Evolutionary conservation across 805 yeast species (phyloP).

Genomic region (Metschnikowia colocasiae): DNA sequence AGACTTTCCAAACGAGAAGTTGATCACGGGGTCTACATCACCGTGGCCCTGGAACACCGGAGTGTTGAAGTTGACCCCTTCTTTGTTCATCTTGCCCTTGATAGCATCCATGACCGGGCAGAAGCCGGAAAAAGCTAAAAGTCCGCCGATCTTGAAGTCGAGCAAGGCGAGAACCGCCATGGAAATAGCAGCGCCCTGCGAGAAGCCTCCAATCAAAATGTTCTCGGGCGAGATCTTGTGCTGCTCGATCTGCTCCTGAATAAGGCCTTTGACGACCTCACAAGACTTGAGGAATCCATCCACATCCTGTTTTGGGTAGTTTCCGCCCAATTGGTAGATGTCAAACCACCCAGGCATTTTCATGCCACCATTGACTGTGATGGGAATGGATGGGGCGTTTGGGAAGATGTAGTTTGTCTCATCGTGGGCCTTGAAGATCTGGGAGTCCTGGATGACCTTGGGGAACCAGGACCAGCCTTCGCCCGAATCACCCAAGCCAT

Average conservation of each 20-base stretch:
- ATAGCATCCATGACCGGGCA: slow-evolving; percentile 34
- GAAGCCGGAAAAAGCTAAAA: slow-evolving; percentile 76
- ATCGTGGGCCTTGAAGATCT: slow-evolving; percentile 46
- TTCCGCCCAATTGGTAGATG: slow-evolving; percentile 52
- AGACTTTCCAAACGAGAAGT: slow-evolving; percentile 33
- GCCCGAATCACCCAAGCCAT: slow-evolving; percentile 92
- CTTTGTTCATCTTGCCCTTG: slow-evolving; percentile 19
- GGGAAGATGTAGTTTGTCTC: slow-evolving; percentile 76
- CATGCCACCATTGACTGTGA: slow-evolving; percentile 64
- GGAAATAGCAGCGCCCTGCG: slow-evolving; percentile 88
- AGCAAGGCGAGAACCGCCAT: slow-evolving; percentile 54
- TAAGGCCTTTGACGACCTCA: slow-evolving; percentile 40
- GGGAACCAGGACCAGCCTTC: slow-evolving; percentile 86
- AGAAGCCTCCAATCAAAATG: slow-evolving; percentile 90
- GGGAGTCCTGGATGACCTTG: slow-evolving; percentile 47
- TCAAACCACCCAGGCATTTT: slow-evolving; percentile 88
- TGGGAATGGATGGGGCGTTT: slow-evolving; percentile 73
- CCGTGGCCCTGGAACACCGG: slow-evolving; percentile 93
- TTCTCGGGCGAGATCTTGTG: slow-evolving; percentile 56
- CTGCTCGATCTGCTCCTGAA: slow-evolving; percentile 50
- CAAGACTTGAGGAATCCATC: slow-evolving; percentile 53
- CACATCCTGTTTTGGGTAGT: slow-evolving; percentile 45
- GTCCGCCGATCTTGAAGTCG: slow-evolving; percentile 71
- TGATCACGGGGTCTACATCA: slow-evolving; percentile 64
- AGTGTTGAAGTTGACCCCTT: slow-evolving; percentile 49